A percentile compares a stretch with the other conserved stretches of the same genome.
Evolutionary conservation across 306 rosid genomes (phyloP).

Genomic region (Ormosia semicastrata): DNA sequence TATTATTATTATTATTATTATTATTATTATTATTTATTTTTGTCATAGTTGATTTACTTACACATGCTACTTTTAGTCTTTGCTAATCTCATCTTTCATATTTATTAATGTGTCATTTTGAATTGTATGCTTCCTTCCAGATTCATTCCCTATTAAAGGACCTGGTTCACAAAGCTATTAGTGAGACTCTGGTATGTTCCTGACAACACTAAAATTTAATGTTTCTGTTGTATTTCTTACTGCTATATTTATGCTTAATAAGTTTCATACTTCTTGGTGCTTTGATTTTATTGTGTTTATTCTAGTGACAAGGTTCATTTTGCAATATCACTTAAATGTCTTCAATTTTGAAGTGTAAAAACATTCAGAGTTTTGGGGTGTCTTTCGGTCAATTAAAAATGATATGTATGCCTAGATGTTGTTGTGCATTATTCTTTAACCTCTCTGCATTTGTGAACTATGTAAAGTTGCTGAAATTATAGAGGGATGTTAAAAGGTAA

Average conservation of each 20-base stretch:
- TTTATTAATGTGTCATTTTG: slow-evolving; percentile 13
- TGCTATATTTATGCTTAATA: background rate
- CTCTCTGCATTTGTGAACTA: background rate
- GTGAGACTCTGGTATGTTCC: slow-evolving; percentile 77
- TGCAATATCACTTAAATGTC: background rate
- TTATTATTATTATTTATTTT: background rate
- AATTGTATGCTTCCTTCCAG: slow-evolving; percentile 44
- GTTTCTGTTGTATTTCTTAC: slow-evolving; percentile 7
- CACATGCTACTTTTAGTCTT: background rate
- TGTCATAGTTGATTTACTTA: background rate
- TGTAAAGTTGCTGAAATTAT: background rate
- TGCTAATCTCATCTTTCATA: slow-evolving; percentile 3
- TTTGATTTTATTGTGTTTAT: background rate
- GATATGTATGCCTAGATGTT: background rate
- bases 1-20: too few relatives aligned
- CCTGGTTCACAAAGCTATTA: slow-evolving; percentile 81
- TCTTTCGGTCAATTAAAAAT: background rate
- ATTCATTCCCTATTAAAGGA: slow-evolving; percentile 82
- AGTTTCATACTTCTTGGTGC: background rate
- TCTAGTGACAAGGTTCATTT: background rate
- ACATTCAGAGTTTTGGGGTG: background rate
- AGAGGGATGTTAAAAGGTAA: background rate
- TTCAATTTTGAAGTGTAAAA: slow-evolving; percentile 4
- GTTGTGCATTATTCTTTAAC: background rate
- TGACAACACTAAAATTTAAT: background rate